Evolutionary conservation across 768 basidiomycete species (phyloP), one percentile per base, ranked within the genome.

Genomic region (Trametes punicea): DNA sequence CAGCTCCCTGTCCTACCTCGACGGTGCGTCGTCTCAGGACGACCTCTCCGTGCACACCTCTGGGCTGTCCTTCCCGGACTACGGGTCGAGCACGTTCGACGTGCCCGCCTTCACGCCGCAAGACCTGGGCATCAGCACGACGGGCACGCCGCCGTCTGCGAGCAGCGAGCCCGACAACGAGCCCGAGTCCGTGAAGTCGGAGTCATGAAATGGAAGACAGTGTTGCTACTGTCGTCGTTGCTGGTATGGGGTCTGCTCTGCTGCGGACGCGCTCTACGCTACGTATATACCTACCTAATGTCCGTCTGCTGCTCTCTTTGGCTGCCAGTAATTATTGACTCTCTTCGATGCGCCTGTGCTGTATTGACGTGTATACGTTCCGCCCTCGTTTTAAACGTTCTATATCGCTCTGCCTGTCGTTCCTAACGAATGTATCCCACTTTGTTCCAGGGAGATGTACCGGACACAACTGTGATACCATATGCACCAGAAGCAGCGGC

Each of bases 1-100:
- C 68, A 80, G 80, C 51, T 76, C 85, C 31, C 74, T 90, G 66
- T 80, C 83, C 38, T 91, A 88, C 70, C 87, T 91, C 83, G 89
- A 91, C 70, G 77, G 86, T 45, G 71, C 84, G 26, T 75, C 81
- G 36, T 64, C 80, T 47, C 82, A 84, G 49, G 87, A 90, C 60
- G 87, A 89, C 61, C 73, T 88, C 57, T 75, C 74, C 71, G 78
- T 81, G 47, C 85, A 87, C 64, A 76, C 81, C 67, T 71, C 83
- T 33, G 82, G 82, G 23, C 75, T 90, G 62, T 79, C 83, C 31
- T 92, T 89, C 69, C 73, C 82, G 52, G 89, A 92, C 70, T 92
- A 84, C 33, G 78, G 80, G 49, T 81, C 78, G 57, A 69, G 57
- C 45, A 44, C 82, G 16, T 91, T 90, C 63, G 89, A 91, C 69